Evolutionary conservation across 2,329 filamentous ascomycete genomes (phyloP).

Genomic region (Fusarium siculi): DNA sequence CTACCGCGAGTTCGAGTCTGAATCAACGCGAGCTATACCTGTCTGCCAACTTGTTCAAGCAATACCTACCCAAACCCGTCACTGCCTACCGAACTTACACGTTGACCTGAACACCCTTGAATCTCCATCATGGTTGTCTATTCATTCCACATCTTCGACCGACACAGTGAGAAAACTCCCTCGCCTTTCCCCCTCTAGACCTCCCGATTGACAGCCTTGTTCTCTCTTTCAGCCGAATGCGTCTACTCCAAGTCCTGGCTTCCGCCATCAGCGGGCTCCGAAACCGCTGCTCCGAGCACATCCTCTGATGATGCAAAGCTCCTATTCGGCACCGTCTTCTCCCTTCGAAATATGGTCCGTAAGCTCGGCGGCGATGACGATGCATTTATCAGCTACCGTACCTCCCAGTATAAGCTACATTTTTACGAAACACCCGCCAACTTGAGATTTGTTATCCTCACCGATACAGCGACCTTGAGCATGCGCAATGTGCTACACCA

Average conservation of each 20-base stretch:
- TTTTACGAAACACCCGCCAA: constrained; percentile 98
- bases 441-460: constrained; percentile 96
- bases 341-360: constrained; percentile 93
- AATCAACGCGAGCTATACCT: neutral
- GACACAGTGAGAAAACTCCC: constrained; percentile 78
- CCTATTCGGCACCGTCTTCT: constrained; percentile 97
- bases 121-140: constrained; percentile 83
- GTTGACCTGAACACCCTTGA: constrained; percentile 10
- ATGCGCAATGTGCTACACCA: constrained; percentile 96
- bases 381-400: constrained; percentile 93
- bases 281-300: constrained; percentile 42
- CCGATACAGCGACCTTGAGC: constrained; percentile 87
- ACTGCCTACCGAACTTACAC: neutral
- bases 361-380: constrained; percentile 95
- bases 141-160: constrained; percentile 98
- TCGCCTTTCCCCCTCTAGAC: neutral
- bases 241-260: constrained; percentile 94
- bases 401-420: constrained; percentile 95
- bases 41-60: neutral
- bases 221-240: constrained; percentile 81
- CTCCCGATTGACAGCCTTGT: constrained; percentile 24
- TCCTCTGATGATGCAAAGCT: constrained; percentile 89
- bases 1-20: neutral
- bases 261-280: constrained; percentile 54
- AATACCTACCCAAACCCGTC: neutral